Evolutionary conservation across 345 rosid species (phyloP), one percentile per base, ranked within the genome.

Genomic region (Ceriops tagal): DNA sequence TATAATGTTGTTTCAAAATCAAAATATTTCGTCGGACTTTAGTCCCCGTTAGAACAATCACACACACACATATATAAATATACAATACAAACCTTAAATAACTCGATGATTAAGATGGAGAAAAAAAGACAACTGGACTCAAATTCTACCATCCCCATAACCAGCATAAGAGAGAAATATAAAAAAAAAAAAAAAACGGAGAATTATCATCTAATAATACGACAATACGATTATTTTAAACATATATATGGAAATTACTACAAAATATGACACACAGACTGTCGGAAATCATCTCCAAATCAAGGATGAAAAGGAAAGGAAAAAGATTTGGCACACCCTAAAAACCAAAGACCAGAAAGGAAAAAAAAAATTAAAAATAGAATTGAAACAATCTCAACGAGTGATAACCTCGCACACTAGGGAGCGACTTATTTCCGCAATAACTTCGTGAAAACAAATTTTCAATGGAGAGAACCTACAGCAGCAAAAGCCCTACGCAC

Each of bases 401-500:
- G 51, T 22, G 58, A 78, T 70, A 67, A 69, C 46, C 62, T 53
- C 62, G 61, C 64, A 49, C 27, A 65, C 35, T 20, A 62, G 55
- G 61, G 78, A 71, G 62, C 61, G 61, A 72, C 66, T 74, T 72
- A 71, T 80, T 55, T 80, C 64, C 73, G 65, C 80, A 46, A 58
- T 35, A 64, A 74, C 59, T 51, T 19, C 53, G 49, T 55, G 71
- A 81, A 58, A 21, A 37, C 15, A 58, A 64, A 61, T 10, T n/a
- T 55, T 26, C 58, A 51, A 20, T 8, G 32, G 18, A 31, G 8
- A 65, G 19, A 58, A 67, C 82, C 75, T 71, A 83, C 62, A 79
- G 37, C 80, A 78, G 47, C 65, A 66, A 59, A 61, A 76, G 49
- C 62, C 81, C 79, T 53, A 73, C 74, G 52, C 83, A 73, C 77